Evolutionary conservation across 2,329 filamentous ascomycete species (phyloP), one percentile per base, ranked within the genome.

Genomic region (Verticillium longisporum): DNA sequence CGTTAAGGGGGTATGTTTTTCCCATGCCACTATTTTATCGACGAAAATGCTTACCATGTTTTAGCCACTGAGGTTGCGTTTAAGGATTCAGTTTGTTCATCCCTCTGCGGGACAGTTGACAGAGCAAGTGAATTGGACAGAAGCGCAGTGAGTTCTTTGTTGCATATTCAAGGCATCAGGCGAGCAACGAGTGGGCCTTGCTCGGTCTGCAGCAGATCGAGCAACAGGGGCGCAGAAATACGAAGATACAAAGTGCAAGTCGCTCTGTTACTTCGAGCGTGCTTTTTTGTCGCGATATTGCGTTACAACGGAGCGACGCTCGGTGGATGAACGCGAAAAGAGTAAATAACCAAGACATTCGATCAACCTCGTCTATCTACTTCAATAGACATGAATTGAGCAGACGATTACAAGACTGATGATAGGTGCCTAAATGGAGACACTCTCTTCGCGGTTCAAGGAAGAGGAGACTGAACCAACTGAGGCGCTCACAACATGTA

Each of bases 61-160:
- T 63, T 69, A 97, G 95, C 83, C 89, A 66, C 84, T 99, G 65
- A 87, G 94, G 64, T 80, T 99, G 68, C 88, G 95, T 71, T 79
- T 99, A 70, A 92, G 92, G 76, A 85, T 99, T 70, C 87, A 85
- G 61, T 98, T 92, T 73, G 79, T 84, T 37, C 89, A 90, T 73
- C 86, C 89, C 61, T 83, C 85, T 61, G 85, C 81, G 31, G 87
- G 87, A 59, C 83, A 88, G 64, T 82, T 96, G 18, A 89, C 89
- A 72, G 95, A 99, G 71, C 93, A 98, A 77, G 92, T 98, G 62
- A 96, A 97, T 78, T 99, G 95, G 95, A 88, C 90, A 34, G 95
- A 99, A 76, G 88, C 92, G 60, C 80, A 77, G 58, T 79, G 31
- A 55, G 31, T 26, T 26, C 26, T 15, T 21, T 21, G 15, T 50